Percentiles rank a stretch among this genome's conserved stretches.
Conservation (phyloP, 2,329 filamentous ascomycete species). For the Fusarium mangiferae region DNA sequence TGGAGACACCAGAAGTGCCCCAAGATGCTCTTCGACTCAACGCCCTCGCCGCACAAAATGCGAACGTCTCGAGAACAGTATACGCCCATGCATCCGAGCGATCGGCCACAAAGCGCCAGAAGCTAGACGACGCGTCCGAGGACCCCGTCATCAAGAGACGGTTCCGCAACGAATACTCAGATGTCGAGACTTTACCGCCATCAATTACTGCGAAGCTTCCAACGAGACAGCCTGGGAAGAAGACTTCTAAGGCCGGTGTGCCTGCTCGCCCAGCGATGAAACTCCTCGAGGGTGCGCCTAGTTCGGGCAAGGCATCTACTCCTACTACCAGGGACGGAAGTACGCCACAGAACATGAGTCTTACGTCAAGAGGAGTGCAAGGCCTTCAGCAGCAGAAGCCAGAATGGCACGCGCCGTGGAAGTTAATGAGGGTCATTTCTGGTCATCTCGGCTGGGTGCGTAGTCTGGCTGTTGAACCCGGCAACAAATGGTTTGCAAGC, state of each 20-base stretch:
- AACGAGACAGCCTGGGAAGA: conserved; percentile 51
- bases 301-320: conserved; percentile 50
- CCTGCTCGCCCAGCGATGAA: conserved; percentile 48
- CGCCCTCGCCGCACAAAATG: conserved; percentile 50
- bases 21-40: conserved; percentile 50
- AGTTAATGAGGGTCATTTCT: conserved; percentile 96
- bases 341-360: conserved; percentile 46
- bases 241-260: conserved; percentile 61
- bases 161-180: conserved; percentile 79
- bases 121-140: conserved; percentile 49
- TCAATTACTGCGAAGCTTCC: conserved; percentile 84
- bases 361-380: conserved; percentile 46
- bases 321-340: conserved; percentile 24
- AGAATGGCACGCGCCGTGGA: conserved; percentile 98
- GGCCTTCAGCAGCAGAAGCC: conserved; percentile 69
- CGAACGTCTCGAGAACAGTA: conserved; percentile 46
- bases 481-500: conserved; percentile 97
- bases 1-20: conserved; percentile 49
- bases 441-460: conserved; percentile 97
- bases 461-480: conserved; percentile 88
- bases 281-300: conserved; percentile 51
- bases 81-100: conserved; percentile 44
- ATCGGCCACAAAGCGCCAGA: conserved; percentile 51
- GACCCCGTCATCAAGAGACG: conserved; percentile 56
- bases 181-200: conserved; percentile 80